Evolutionary conservation across 2,329 filamentous ascomycete genomes (phyloP).

Genomic region (Arthrobotrys sinensis): DNA sequence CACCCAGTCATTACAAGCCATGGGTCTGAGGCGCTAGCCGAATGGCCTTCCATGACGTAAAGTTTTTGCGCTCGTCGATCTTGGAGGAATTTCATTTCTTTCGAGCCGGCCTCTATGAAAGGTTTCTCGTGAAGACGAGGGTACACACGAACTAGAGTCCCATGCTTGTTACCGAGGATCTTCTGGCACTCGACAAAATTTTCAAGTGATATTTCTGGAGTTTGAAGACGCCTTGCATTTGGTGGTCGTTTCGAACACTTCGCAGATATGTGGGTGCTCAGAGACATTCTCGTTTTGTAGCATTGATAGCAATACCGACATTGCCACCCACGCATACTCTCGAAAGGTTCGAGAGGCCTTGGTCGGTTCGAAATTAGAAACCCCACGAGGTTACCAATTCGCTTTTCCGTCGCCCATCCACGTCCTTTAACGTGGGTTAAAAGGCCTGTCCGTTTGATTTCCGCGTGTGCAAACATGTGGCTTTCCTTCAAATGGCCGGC

Average conservation of each 20-base stretch:
- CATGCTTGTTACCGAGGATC: not conserved
- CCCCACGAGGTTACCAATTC: not conserved
- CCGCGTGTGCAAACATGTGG: not conserved
- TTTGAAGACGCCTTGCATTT: not conserved
- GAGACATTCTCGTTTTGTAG: not conserved
- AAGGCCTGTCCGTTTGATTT: not conserved
- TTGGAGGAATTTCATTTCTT: not conserved
- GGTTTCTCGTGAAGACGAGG: not conserved
- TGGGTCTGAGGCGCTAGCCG: not conserved
- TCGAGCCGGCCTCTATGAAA: not conserved
- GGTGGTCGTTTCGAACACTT: not conserved
- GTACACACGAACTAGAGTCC: not conserved
- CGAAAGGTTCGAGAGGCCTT: conserved; percentile 4
- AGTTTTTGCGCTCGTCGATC: not conserved
- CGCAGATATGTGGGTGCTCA: not conserved
- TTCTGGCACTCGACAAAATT: not conserved
- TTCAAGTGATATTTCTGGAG: not conserved
- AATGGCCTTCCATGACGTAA: not conserved
- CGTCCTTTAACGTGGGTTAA: not conserved
- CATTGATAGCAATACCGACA: conserved; percentile 10
- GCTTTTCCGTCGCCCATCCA: not conserved
- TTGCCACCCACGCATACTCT: not conserved
- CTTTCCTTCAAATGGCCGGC: not conserved
- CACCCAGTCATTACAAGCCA: conserved; percentile 16
- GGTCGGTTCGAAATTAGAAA: not conserved